Base-by-base conservation (phyloP, 176 grass and related monocot genomes). In the Oryza glumipatula region DNA sequence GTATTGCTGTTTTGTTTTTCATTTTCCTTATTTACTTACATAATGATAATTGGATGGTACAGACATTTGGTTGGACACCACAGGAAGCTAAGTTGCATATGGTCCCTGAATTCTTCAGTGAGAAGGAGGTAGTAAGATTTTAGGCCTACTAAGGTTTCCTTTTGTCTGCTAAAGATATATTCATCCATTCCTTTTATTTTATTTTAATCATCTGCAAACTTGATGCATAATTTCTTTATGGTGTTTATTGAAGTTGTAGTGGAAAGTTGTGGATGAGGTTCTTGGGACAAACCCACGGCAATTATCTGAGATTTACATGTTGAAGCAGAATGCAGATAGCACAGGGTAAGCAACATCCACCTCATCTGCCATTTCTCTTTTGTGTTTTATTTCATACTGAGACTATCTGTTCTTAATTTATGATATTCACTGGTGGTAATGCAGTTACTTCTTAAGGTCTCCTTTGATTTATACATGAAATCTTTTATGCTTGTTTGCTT, bases 191-290 rank as follows among this genome's bases (percentile, higher is more conserved):
- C 2, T 7, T 90, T 80, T 52, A 22, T 66, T 60, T 66, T 79
- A 23, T 71, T 47, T 83, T 66, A 12, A 32, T 38, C 11, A 30
- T 82, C 15, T 68, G 54, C 73, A 82, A 77, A 45, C 39, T 60
- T 24, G 54, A 15, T 75, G 80, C 79, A 84, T 92, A 89, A 89
- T 89, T 94, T 85, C 63, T 71, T 89, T 83, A 76, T 90, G 28
- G 65, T 84, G 49, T 94, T 90, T 87, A 88, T 87, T 98, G 93
- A 95, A 98, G 91, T 98, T 95, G 76, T 98, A 98, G 96, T 98
- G 96, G 96, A 92, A 95, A 98, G 91, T 92, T 88, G 86, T 98
- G 33, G 89, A 95, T 78, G 96, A 98, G 81, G 71, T 98, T 87
- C 91, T 98, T 90, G 96, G 96, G 45, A 70, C 91, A 87, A 98